Base-by-base conservation (phyloP, 2,329 filamentous ascomycete genomes). In the Calonectria montana region DNA sequence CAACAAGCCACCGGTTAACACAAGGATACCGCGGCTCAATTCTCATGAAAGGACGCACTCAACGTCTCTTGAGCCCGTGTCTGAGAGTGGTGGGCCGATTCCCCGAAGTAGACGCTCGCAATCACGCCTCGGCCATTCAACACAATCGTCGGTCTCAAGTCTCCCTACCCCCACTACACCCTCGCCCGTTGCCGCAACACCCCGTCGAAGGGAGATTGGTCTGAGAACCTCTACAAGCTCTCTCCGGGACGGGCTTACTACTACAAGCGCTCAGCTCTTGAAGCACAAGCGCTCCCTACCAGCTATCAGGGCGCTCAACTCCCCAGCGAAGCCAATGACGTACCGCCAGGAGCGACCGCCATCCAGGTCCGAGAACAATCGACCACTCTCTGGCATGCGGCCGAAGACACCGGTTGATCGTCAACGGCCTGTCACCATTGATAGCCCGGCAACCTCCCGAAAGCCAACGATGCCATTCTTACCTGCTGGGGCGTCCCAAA, bases 41-140 rank as follows among this genome's bases (percentile, higher is more conserved):
- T 92, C 87, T 72, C 92, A 94, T 82, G 93, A 94, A 79, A 89
- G 93, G 65, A 90, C 92, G 6, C 90, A 91, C 76, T 94, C 94
- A 10, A 84, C 83, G 13, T 92, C 93, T 21, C 88, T 98, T n/a
- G 96, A 97, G 80, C 95, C 96, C 25, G 95, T 98, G 7, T 97
- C 95, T 45, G 96, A 98, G 84, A 95, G 92, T 75, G 95, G 95
- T 63, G 94, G 92, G 4, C 91, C 94, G 23, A 89, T 94, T 59
- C 85, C 87, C 65, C 90, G 88, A 72, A 85, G 86, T 18, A 87
- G 87, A 74, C 89, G 91, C 69, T 91, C 93, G 48, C 90, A 91
- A 73, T 94, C 93, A 3, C 89, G 93, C 68, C 81, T 94, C 31
- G 91, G 91, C 15, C 93, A 96, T 81, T 90, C 91, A 13, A 84